Base-by-base conservation (phyloP, 148 eudicot genomes). In the Simmondsia chinensis region DNA sequence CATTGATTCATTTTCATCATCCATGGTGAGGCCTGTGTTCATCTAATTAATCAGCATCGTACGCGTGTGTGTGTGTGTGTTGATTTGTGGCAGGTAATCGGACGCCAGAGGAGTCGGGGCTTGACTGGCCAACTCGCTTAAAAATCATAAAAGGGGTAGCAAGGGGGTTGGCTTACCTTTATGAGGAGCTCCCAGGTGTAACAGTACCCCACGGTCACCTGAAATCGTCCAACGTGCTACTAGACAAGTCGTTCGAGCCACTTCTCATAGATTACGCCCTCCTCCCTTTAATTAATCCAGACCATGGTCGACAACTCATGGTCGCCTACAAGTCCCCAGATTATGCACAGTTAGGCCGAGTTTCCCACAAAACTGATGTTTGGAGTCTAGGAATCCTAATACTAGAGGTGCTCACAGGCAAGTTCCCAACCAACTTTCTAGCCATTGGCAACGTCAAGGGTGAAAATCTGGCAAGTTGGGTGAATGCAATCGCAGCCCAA, bases 191-290 rank as follows among this genome's bases (percentile, higher is more conserved):
- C 11, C 79, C 87, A 2, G 66, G 62, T 54, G 52, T 77, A 9
- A 52, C 43, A 0, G 73, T 68, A 2, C 67, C 88, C 9, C 87
- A 84, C 6, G 94, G 82, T 28, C 86, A 80, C 61, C 82, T 84
- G 12, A 84, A 80, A 53, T 84, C 94, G 5, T 74, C 94, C 8
- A 84, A 84, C 38, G 94, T 84, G 31, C 68, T 84, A 16, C 72
- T 84, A 0, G 56, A 69, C 37, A 52, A 66, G 14, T 46, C 63
- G 9, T 71, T 56, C 27, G 64, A 77, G 34, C 84, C 94, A 3
- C 61, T 80, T 8, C 69, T 84, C 35, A 76, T 70, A 74, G 85
- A 84, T 41, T 80, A 84, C 33, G 71, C 80, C 4, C 58, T 84
- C 27, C 48, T 63, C 9, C 84, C 88, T 0, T 62, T 84, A 37